Conservation (phyloP, 192 early-diverging fungal species). For the Coemansia sp. region DNA sequence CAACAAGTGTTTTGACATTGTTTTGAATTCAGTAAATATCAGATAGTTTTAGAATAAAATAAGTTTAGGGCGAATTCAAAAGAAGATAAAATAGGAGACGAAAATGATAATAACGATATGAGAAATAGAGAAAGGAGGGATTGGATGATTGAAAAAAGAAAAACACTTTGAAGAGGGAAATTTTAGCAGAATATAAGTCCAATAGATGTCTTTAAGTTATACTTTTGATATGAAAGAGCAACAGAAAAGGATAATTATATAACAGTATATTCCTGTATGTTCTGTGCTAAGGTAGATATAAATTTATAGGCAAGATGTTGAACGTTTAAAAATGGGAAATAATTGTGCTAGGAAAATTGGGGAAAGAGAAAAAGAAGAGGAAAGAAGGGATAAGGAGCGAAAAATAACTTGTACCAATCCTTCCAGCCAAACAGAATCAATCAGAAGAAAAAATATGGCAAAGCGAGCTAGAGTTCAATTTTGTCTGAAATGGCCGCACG, state of each 20-base stretch:
- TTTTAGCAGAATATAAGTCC: no score
- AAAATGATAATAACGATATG: neutral
- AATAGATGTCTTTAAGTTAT: no score
- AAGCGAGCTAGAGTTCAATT: no score
- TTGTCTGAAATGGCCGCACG: no score
- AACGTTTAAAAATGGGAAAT: neutral
- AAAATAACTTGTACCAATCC: neutral
- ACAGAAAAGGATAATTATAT: no score
- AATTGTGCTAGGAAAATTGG: neutral
- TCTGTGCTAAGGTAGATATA: no score
- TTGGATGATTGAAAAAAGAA: neutral
- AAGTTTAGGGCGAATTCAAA: slow-evolving; percentile 2
- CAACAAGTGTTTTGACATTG: slow-evolving; percentile 32
- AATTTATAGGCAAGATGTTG: neutral
- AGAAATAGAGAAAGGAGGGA: neutral
- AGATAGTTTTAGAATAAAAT: neutral
- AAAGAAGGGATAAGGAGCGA: neutral
- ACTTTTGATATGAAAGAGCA: no score
- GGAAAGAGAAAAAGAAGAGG: neutral
- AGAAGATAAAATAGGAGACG: neutral
- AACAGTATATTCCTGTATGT: no score
- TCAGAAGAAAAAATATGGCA: no score
- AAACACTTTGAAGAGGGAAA: no score
- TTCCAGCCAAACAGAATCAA: neutral
- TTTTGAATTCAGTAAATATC: slow-evolving; percentile 3